Base-by-base conservation (phyloP, 2,329 filamentous ascomycete species). In the Fusarium multiceps region DNA sequence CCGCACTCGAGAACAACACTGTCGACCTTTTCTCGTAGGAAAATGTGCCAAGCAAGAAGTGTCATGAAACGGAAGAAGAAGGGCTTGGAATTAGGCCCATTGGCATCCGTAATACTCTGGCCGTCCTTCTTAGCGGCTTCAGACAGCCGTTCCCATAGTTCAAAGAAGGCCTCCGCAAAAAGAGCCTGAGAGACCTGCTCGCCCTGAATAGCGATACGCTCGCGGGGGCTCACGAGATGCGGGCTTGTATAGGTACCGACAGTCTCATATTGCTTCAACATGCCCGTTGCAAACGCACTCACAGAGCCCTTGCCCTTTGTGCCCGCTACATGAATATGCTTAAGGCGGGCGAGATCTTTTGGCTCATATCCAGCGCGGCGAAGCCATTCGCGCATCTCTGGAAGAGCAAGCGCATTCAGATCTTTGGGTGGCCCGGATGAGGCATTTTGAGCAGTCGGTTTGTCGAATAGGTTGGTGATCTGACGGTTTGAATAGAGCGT, bases 301-400 rank as follows among this genome's bases (percentile, higher is more conserved):
- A 93, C 94, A 4, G 93, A 96, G 42, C 94, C 94, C 79, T 98
- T 98, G 64, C 95, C 95, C 79, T 98, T 98, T 7, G 94, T 98
- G 14, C 95, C 95, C 2, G 95, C 93, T 47, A 98, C 89, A 78
- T 98, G 95, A 65, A 98, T 89, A 71, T 85, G 86, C 18, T 80
- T 80, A 54, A 87, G 79, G 6, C 75, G 70, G 14, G 79, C 73
- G 27, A 88, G 81, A 69, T 84, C 82, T 1, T 73, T 56, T 3
- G 79, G 78, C 80, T 90, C 82, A 80, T 97, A 93, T 50, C 93
- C 93, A 57, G 93, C 89, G 66, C 91, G 91, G 47, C 81, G 83
- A 69, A 93, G 89, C 92, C 92, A 97, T 72, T 89, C 87, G 28
- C 90, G 82, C 87, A 96, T 95, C 78, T 97, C 93, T 0, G 93